These are phyloP conservation scores for Mortierella sp. DNA, from an alignment of 371 early-diverging fungal species.

Conservation along the genomic window DNA sequence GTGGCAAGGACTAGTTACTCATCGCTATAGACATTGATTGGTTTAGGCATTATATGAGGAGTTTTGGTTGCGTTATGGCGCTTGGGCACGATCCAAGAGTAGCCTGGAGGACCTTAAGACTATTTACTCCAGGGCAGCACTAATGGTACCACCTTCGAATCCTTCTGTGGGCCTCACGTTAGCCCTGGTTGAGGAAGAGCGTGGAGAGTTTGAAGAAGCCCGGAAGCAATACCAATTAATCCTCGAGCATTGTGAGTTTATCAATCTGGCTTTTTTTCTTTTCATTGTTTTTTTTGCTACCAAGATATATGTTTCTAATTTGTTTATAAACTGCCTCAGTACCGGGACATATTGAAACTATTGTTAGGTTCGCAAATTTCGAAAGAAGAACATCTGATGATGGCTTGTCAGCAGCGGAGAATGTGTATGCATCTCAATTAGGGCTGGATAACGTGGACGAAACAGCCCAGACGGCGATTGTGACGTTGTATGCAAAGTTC, in stretches of 20 bases:
- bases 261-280: too few relatives aligned
- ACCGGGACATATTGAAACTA: conserved; percentile 70
- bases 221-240: conserved; percentile 61
- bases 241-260: conserved; percentile 59
- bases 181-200: conserved; percentile 69
- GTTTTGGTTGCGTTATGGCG: conserved; percentile 74
- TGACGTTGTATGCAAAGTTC: conserved; percentile 62
- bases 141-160: conserved; percentile 53
- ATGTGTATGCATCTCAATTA: conserved; percentile 57
- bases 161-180: conserved; percentile 62
- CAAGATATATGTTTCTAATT: neutral
- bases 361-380: conserved; percentile 67
- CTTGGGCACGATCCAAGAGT: conserved; percentile 57
- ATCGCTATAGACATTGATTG: neutral
- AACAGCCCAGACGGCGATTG: conserved; percentile 61
- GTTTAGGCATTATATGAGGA: conserved; percentile 75
- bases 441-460: conserved; percentile 56
- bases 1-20: neutral
- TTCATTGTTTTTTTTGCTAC: neutral
- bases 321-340: conserved; percentile 36
- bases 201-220: conserved; percentile 63
- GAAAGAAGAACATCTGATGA: conserved; percentile 60
- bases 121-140: conserved; percentile 54
- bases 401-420: conserved; percentile 58
- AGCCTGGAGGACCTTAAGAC: conserved; percentile 58